Conservation (phyloP, 2,329 filamentous ascomycete genomes). For the Xylaria sp. region DNA sequence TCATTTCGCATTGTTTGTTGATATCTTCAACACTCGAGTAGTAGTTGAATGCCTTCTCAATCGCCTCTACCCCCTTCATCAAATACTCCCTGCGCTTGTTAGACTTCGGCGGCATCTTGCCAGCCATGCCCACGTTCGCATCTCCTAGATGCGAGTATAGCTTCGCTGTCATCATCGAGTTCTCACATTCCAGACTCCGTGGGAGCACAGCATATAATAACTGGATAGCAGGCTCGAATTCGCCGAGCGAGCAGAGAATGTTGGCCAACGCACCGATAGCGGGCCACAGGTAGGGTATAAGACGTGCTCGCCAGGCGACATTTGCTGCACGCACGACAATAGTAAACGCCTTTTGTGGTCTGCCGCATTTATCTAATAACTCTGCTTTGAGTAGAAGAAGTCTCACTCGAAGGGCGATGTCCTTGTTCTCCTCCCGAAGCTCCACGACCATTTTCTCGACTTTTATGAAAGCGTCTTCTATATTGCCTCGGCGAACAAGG, state of each 20-base stretch:
- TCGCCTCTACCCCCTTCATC: slow-evolving; percentile 67
- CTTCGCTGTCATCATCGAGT: slow-evolving; percentile 69
- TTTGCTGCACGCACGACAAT: slow-evolving; percentile 79
- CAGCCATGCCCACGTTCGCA: slow-evolving; percentile 81
- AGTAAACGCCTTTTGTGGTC: slow-evolving; percentile 80
- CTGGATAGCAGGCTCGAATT: slow-evolving; percentile 74
- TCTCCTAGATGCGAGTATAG: slow-evolving; percentile 80
- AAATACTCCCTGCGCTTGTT: slow-evolving; percentile 66
- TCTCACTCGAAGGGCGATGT: slow-evolving; percentile 73
- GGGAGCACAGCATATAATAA: slow-evolving; percentile 78
- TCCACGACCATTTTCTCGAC: slow-evolving; percentile 58
- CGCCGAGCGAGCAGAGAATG: slow-evolving; percentile 75
- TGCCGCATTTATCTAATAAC: slow-evolving; percentile 74
- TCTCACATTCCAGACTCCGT: slow-evolving; percentile 77
- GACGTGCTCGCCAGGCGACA: slow-evolving; percentile 75
- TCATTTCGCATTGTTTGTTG: slow-evolving; percentile 78
- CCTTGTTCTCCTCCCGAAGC: slow-evolving; percentile 59
- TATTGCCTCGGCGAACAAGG: slow-evolving; percentile 60
- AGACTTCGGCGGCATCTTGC: slow-evolving; percentile 58
- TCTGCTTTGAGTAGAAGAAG: slow-evolving; percentile 79
- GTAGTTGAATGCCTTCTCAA: slow-evolving; percentile 71
- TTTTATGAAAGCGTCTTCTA: slow-evolving; percentile 60
- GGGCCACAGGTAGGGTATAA: slow-evolving; percentile 78
- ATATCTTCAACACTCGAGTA: slow-evolving; percentile 76
- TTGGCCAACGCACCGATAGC: slow-evolving; percentile 74